These are phyloP conservation scores for Cyclotella cryptica DNA, from an alignment of 108 stramenopile species.

Conservation along the genomic window DNA sequence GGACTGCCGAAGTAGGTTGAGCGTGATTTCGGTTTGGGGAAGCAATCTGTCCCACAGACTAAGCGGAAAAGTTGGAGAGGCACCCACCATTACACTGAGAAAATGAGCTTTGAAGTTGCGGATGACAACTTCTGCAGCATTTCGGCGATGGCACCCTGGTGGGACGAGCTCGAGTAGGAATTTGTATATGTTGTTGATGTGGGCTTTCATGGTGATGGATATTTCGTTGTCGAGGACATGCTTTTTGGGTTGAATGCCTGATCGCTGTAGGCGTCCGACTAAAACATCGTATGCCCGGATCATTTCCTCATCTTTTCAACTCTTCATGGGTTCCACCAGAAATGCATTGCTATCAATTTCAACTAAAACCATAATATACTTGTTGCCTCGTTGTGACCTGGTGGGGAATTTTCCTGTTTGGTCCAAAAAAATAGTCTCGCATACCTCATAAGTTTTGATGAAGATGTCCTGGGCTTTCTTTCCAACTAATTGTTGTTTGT, in stretches of 20 bases:
- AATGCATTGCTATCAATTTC: neutral
- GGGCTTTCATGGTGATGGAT: neutral
- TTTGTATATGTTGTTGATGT: neutral
- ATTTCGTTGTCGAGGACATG: neutral
- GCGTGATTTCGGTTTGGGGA: too few relatives aligned
- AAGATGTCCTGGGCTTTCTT: neutral
- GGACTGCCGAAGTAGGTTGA: too few relatives aligned
- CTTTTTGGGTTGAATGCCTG: slow-evolving; percentile 1
- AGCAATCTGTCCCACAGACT: too few relatives aligned
- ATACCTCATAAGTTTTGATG: neutral
- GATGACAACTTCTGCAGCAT: too few relatives aligned
- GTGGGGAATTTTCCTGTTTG: slow-evolving; percentile 5
- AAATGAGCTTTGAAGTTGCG: too few relatives aligned
- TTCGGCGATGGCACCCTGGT: too few relatives aligned
- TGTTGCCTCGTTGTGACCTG: neutral
- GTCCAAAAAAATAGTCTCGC: neutral
- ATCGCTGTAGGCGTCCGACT: neutral
- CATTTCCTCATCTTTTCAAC: too few relatives aligned
- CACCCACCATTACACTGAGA: too few relatives aligned
- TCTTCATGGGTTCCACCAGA: neutral
- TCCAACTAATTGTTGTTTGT: neutral
- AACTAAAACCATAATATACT: neutral
- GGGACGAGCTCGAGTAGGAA: neutral
- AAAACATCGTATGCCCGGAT: neutral
- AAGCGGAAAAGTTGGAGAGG: too few relatives aligned